Conservation (phyloP, 495 filamentous ascomycete genomes). For the Penicillium desertorum region DNA sequence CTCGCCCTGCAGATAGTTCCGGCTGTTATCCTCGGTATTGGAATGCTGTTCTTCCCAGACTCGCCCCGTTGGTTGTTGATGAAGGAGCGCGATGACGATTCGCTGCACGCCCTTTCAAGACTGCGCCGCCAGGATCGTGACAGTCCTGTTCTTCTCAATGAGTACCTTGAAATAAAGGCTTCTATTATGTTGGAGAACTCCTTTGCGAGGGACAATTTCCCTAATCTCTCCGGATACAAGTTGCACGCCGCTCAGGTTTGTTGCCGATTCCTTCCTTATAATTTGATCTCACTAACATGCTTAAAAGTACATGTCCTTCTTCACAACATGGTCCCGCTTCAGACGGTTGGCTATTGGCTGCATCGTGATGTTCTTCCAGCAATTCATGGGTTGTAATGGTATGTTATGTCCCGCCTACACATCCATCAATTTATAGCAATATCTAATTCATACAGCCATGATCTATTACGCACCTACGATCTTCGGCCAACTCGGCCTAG, state of each 20-base stretch:
- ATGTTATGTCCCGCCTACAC: background rate
- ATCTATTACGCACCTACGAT: slow-evolving; percentile 75
- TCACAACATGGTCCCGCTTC: slow-evolving; percentile 72
- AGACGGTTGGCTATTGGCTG: slow-evolving; percentile 71
- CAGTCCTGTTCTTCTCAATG: slow-evolving; percentile 67
- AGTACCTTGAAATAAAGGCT: slow-evolving; percentile 80
- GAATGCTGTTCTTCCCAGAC: slow-evolving; percentile 82
- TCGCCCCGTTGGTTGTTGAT: slow-evolving; percentile 79
- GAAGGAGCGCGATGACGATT: slow-evolving; percentile 70
- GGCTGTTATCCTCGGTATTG: slow-evolving; percentile 58
- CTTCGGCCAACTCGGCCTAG: slow-evolving; percentile 67
- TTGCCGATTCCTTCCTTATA: background rate
- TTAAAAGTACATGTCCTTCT: slow-evolving; percentile 60
- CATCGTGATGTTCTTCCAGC: slow-evolving; percentile 77
- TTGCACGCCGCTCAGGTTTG: slow-evolving; percentile 38
- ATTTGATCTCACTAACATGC: background rate
- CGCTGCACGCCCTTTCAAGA: slow-evolving; percentile 61
- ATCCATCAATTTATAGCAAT: background rate
- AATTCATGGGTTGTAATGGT: slow-evolving; percentile 65
- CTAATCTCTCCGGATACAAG: slow-evolving; percentile 59
- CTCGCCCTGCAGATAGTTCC: slow-evolving; percentile 63
- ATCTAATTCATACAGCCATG: slow-evolving; percentile 57
- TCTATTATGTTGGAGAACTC: slow-evolving; percentile 79
- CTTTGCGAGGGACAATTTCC: slow-evolving; percentile 68
- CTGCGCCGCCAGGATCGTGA: slow-evolving; percentile 54